Conservation (phyloP, 345 rosid genomes). For the Triadica sebifera region DNA sequence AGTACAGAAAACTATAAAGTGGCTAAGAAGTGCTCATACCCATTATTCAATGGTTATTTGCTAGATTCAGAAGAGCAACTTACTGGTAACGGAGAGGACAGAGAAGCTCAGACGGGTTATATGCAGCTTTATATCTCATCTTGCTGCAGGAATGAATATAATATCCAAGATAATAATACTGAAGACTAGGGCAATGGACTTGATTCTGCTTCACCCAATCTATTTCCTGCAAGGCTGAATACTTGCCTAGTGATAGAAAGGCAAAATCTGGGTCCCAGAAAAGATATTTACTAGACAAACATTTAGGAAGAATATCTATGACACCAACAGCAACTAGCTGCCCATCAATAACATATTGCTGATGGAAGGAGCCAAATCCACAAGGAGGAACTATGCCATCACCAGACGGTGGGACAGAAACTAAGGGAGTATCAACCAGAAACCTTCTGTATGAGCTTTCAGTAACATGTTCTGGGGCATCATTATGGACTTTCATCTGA, state of each 20-base stretch:
- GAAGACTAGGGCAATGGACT: constrained; percentile 62
- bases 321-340: constrained; percentile 91
- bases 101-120: constrained; percentile 88
- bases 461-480: constrained; percentile 49
- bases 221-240: constrained; percentile 87
- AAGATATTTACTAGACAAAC: constrained; percentile 89
- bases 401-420: constrained; percentile 58
- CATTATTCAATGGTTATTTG: constrained; percentile 7
- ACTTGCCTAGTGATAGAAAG: constrained; percentile 78
- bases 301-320: constrained; percentile 83
- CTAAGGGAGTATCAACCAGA: constrained; percentile 82
- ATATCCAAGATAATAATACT: constrained; percentile 94
- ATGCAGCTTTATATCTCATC: constrained; percentile 98
- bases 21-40: background rate
- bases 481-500: constrained; percentile 85
- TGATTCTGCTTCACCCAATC: constrained; percentile 73
- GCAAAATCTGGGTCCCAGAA: constrained; percentile 99
- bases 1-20: background rate
- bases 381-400: constrained; percentile 66
- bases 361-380: constrained; percentile 98
- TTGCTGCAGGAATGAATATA: constrained; percentile 94
- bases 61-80: constrained; percentile 33
- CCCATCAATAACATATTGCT: constrained; percentile 82
- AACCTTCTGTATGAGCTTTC: constrained; percentile 65
- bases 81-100: constrained; percentile 92